Percentiles rank a stretch among this genome's conserved stretches.
phyloP scores from a whole-genome alignment of 495 filamentous ascomycete genomes.

The Neurospora sp. region DNA sequence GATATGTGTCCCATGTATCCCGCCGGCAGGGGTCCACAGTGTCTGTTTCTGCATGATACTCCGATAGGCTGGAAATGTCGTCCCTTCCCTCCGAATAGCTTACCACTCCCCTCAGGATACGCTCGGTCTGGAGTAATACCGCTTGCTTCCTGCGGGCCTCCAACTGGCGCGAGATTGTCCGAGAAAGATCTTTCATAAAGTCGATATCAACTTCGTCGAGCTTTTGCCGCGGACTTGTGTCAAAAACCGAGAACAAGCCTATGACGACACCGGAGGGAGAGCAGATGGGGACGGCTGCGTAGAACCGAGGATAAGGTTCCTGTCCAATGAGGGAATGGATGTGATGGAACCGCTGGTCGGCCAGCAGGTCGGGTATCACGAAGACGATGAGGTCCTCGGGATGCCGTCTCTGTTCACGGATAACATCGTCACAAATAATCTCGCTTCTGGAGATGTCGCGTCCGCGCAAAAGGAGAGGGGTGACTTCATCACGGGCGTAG shows the following conservation, averaged over 20 bases:
- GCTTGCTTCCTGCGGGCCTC: slow-evolving; percentile 47
- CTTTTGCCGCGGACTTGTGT: slow-evolving; percentile 40
- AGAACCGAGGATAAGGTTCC: slow-evolving; percentile 45
- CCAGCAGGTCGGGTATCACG: slow-evolving; percentile 40
- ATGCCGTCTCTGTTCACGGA: slow-evolving; percentile 11
- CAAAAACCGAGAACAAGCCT: slow-evolving; percentile 59
- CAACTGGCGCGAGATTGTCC: slow-evolving; percentile 54
- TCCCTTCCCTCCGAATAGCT: slow-evolving; percentile 51
- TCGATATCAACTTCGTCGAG: slow-evolving; percentile 27
- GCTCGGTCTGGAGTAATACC: slow-evolving; percentile 46
- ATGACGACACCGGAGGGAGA: slow-evolving; percentile 60
- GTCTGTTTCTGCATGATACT: slow-evolving; percentile 8
- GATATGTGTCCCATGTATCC: not conserved
- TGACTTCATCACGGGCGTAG: slow-evolving; percentile 24
- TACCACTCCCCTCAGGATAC: slow-evolving; percentile 51
- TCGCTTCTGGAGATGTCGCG: slow-evolving; percentile 31
- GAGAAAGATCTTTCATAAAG: slow-evolving; percentile 40
- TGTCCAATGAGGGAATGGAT: slow-evolving; percentile 5
- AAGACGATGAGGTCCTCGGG: slow-evolving; percentile 28
- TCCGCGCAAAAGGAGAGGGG: slow-evolving; percentile 31
- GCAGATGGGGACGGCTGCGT: slow-evolving; percentile 56
- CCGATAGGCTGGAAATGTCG: slow-evolving; percentile 1
- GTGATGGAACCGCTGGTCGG: slow-evolving; percentile 39
- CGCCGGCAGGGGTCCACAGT: not conserved
- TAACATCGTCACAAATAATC: slow-evolving; percentile 40